These are phyloP conservation scores for Pythium volutum DNA, from an alignment of 352 stramenopile genomes.

Conservation along the genomic window DNA sequence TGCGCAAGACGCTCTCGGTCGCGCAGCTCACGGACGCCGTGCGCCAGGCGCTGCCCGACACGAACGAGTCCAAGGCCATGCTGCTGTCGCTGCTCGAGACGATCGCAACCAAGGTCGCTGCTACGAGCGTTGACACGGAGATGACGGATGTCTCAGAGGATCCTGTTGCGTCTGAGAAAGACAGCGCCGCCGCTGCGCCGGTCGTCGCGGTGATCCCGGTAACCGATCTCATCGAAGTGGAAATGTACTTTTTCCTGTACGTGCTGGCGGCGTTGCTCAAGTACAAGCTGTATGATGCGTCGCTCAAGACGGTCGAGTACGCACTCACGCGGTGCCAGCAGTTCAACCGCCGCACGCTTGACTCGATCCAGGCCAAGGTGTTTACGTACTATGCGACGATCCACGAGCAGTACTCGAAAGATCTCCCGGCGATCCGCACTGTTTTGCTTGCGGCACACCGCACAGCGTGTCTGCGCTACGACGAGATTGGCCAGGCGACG, in stretches of 20 bases:
- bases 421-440: constrained; percentile 58
- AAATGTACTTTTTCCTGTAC: constrained; percentile 83
- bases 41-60: constrained; percentile 53
- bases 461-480: constrained; percentile 85
- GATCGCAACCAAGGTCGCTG: constrained; percentile 39
- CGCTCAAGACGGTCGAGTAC: constrained; percentile 48
- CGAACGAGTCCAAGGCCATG: constrained; percentile 55
- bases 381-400: constrained; percentile 77
- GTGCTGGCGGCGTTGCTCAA: constrained; percentile 72
- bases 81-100: constrained; percentile 52
- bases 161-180: constrained; percentile 16
- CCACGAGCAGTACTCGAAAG: constrained; percentile 61
- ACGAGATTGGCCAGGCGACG: constrained; percentile 90
- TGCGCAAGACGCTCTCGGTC: constrained; percentile 75
- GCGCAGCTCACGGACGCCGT: constrained; percentile 59
- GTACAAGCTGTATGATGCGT: constrained; percentile 54
- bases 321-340: constrained; percentile 62
- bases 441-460: constrained; percentile 79
- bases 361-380: constrained; percentile 75
- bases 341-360: constrained; percentile 79
- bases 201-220: constrained; percentile 38
- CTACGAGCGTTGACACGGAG: constrained; percentile 43
- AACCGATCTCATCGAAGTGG: constrained; percentile 80
- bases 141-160: constrained; percentile 50
- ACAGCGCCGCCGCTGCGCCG: constrained; percentile 7